Evolutionary conservation across 768 basidiomycete genomes (phyloP), one percentile per base, ranked within the genome.

Genomic region (Tylopilus rubrobrunneus): DNA sequence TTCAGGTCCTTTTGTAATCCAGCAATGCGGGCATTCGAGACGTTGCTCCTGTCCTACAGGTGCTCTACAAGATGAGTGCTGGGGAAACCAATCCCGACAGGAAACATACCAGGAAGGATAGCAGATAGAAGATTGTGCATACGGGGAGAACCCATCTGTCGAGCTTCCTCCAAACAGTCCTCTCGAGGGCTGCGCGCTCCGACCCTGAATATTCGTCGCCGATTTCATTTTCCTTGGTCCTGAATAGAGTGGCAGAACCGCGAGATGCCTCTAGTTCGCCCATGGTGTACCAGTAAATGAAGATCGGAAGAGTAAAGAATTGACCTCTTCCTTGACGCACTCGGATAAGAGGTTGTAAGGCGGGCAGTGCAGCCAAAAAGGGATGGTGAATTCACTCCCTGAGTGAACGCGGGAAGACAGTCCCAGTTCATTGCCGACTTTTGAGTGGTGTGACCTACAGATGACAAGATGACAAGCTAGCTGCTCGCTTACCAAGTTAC

Each of bases 21-120:
- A 10, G 83, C 84, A 7, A 84, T 74, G n/a, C 78, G 74, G 40
- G 83, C 84, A 56, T 84, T 85, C 28, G 76, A 77, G 37, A 84
- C 70, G 58, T 84, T 83, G 43, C 60, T 70, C 21, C 64, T 60
- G 48, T 79, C 50, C 81, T 69, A 56, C 25, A 34, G 12, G 14
- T 23, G 25, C 10, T 21, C 25, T 12, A 17, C 10, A 45, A 29
- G 19, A 14, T 55, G 41, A 46, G 45, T 1, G 11, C 19, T 46
- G 33, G 19, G 11, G 28, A 1, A 45, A 7, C 3, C 21, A 31
- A 27, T 15, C 33, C 9, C 37, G 15, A n/a, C 11, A 12, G 11
- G 36, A 52, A 21, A 46, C 81, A 56, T 51, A 82, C 82, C 66
- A 83, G 55, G 63, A 82, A 82, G 34, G 79, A 79, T 17, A 82